phyloP scores from a whole-genome alignment of 2,329 filamentous ascomycete species.

The Biscogniauxia marginata region DNA sequence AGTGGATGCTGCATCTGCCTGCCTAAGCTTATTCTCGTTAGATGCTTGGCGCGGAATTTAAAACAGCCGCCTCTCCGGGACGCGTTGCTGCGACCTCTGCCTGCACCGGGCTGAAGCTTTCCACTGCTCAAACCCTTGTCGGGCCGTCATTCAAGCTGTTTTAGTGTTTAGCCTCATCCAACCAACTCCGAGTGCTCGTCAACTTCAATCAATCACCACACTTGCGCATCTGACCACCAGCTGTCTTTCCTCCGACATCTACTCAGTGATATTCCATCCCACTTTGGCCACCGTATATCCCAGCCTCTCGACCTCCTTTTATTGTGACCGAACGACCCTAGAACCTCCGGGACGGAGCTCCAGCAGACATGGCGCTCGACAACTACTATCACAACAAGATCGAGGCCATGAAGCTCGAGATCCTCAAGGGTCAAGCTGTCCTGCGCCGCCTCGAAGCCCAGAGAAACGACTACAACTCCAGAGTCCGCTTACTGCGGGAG shows the following conservation, averaged over 20 bases:
- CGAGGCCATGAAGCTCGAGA: constrained; percentile 99
- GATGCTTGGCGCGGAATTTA: constrained; percentile 19
- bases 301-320: neutral
- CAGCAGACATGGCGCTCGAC: constrained; percentile 88
- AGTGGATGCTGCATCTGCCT: no score
- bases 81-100: constrained; percentile 26
- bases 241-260: neutral
- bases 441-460: constrained; percentile 94
- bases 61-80: constrained; percentile 24
- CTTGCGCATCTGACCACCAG: neutral
- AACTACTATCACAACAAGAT: constrained; percentile 99
- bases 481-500: constrained; percentile 90
- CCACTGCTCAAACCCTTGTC: neutral
- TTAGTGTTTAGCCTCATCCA: constrained; percentile 14
- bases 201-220: neutral
- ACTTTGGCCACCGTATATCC: neutral
- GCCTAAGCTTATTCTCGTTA: neutral
- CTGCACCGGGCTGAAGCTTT: constrained; percentile 7
- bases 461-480: constrained; percentile 98
- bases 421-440: constrained; percentile 96
- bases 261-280: neutral
- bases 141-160: neutral
- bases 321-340: neutral
- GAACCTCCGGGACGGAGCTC: constrained; percentile 20
- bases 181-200: neutral